These are phyloP conservation scores for Penicillium glabrum DNA, from an alignment of 2,329 filamentous ascomycete genomes.

Conservation along the genomic window DNA sequence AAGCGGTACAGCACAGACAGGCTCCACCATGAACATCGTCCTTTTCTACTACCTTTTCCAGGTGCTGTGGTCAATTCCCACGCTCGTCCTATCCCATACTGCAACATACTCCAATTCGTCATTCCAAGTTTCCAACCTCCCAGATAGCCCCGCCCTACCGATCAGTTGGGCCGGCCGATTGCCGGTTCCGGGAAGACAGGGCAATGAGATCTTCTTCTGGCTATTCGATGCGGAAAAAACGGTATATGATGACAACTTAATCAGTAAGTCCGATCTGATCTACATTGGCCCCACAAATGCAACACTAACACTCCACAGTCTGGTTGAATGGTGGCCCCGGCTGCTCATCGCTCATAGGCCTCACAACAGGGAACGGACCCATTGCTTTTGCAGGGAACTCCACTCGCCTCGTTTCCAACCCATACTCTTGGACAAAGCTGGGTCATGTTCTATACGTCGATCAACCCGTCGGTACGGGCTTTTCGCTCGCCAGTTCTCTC, in stretches of 20 bases:
- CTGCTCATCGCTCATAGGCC: slow-evolving; percentile 35
- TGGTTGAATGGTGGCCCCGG: slow-evolving; percentile 41
- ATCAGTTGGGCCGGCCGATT: slow-evolving; percentile 37
- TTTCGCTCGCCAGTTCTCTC: slow-evolving; percentile 31
- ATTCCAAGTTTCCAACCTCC: slow-evolving; percentile 32
- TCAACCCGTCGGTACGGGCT: slow-evolving; percentile 38
- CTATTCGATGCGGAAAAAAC: slow-evolving; percentile 33
- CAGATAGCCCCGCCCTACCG: slow-evolving; percentile 28
- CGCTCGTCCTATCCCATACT: slow-evolving; percentile 6
- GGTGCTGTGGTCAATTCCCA: slow-evolving; percentile 16
- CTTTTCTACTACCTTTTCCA: slow-evolving; percentile 22
- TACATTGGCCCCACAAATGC: not conserved
- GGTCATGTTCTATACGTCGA: slow-evolving; percentile 39
- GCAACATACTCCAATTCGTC: slow-evolving; percentile 8
- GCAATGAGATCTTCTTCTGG: slow-evolving; percentile 40
- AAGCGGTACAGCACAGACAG: not conserved
- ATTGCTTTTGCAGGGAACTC: slow-evolving; percentile 33
- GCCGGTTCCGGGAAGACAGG: slow-evolving; percentile 28
- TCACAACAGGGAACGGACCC: slow-evolving; percentile 35
- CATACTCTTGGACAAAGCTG: slow-evolving; percentile 32
- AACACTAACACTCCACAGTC: slow-evolving; percentile 12
- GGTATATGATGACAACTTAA: slow-evolving; percentile 33
- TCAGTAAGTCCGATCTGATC: slow-evolving; percentile 25
- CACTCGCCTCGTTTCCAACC: slow-evolving; percentile 23
- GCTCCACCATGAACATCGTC: slow-evolving; percentile 21